Evolutionary conservation across 495 filamentous ascomycete genomes (phyloP), one percentile per base, ranked within the genome.

Genomic region (Physcia stellaris): DNA sequence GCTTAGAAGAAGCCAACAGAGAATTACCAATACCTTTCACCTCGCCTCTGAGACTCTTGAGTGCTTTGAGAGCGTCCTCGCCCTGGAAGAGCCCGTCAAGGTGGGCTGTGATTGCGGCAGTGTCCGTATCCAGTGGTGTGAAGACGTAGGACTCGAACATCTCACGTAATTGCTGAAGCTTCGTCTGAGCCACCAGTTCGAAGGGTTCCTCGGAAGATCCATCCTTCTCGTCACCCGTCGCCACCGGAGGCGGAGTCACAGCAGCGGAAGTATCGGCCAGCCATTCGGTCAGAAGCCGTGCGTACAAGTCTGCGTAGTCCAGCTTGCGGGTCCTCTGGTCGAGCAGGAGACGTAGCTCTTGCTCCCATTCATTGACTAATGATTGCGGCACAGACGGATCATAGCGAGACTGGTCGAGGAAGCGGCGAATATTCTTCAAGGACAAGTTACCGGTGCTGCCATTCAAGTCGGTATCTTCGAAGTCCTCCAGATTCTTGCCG

Each of bases 231-330:
- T 28, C 21, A 4, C 32, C 39, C 3, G 37, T 30, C n/a, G n/a
- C n/a, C 3, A 37, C 49, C 43, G 63, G 53, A 21, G 21, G 31
- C 7, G 39, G 34, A 16, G 12, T 47, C 23, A 32, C 45, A 32
- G 3, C 52, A 42, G 49, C 48, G 4, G 46, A 45, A 6, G 42
- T 51, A 10, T 12, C 31, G 1, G 46, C 52, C 17, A 80, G 52
- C 75, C 77, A 80, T 47, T 83, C 73, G 0, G 67, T 79, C 11
- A 80, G 69, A 28, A 81, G 49, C 32, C 66, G 56, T 33, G 66
- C 74, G 46, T 78, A 80, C 15, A 81, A 63, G 12, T 64, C 57
- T 0, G 73, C 73, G 52, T 79, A 77, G 32, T 77, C 58, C 36
- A 72, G 71, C 35, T 70, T 73, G 23, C 67, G 47, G 21, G 71